These are phyloP conservation scores for Tolypocladium tropicale DNA, from an alignment of 2,329 filamentous ascomycete genomes.

Conservation along the genomic window DNA sequence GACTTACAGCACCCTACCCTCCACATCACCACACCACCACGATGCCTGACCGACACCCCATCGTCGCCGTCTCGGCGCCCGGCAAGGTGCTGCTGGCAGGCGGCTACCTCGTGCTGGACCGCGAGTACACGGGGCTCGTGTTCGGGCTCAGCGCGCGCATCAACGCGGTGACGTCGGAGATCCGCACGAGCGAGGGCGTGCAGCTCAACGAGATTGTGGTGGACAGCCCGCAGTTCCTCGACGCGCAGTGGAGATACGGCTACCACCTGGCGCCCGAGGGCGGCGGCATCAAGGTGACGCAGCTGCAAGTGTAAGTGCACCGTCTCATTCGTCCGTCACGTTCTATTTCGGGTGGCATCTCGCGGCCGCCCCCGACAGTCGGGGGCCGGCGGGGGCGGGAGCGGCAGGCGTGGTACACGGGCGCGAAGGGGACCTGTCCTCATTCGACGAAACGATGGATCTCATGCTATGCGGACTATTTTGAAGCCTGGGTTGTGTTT, in stretches of 20 bases:
- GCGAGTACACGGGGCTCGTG: conserved; percentile 68
- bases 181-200: conserved; percentile 51
- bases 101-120: conserved; percentile 89
- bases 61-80: conserved; percentile 69
- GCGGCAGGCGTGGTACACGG: background rate
- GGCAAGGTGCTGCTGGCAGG: conserved; percentile 94
- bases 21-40: too few species aligned
- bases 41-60: conserved; percentile 15
- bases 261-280: conserved; percentile 59
- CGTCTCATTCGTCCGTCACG: background rate
- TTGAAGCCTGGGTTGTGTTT: too few species aligned
- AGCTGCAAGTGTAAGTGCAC: conserved; percentile 63
- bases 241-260: conserved; percentile 81
- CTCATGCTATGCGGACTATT: too few species aligned
- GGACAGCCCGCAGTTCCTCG: conserved; percentile 80
- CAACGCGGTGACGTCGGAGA: conserved; percentile 50
- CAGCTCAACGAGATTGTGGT: conserved; percentile 68
- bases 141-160: conserved; percentile 59
- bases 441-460: too few species aligned
- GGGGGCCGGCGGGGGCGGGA: background rate
- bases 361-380: too few species aligned
- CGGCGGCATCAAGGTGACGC: conserved; percentile 73
- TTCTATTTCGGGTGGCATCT: background rate
- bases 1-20: background rate
- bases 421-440: background rate